phyloP scores from a whole-genome alignment of 164 flowering plant genomes.

The Aristolochia fimbriata region DNA sequence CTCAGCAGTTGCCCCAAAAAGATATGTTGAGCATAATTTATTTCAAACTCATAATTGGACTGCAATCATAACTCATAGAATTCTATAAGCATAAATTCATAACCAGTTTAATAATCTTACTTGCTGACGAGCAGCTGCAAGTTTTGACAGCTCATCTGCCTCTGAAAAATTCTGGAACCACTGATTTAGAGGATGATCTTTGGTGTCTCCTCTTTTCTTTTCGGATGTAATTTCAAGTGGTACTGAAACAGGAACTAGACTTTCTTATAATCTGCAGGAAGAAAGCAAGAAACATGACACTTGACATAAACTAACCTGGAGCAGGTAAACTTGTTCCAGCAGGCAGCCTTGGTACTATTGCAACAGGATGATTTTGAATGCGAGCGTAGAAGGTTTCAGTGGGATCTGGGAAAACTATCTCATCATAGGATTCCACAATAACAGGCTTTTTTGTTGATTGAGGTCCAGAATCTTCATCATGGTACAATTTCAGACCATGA shows the following conservation, averaged over 20 bases:
- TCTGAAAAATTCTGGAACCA: slow-evolving; percentile 86
- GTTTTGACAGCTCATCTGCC: slow-evolving; percentile 80
- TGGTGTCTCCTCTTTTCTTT: slow-evolving; percentile 54
- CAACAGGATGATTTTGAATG: slow-evolving; percentile 69
- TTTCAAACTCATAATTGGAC: too few species aligned
- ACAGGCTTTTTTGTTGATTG: slow-evolving; percentile 80
- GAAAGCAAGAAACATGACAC: neutral
- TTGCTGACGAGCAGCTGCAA: slow-evolving; percentile 86
- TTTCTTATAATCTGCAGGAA: too few species aligned
- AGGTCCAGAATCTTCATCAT: slow-evolving; percentile 77
- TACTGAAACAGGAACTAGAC: slow-evolving; percentile 11
- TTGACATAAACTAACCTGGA: slow-evolving; percentile 29
- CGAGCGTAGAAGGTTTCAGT: slow-evolving; percentile 63
- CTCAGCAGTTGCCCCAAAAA: too few species aligned
- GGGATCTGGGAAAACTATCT: slow-evolving; percentile 80
- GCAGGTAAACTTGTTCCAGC: slow-evolving; percentile 40
- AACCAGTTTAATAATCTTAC: slow-evolving; percentile 18
- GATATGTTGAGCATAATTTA: too few species aligned
- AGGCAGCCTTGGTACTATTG: slow-evolving; percentile 63
- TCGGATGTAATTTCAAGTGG: slow-evolving; percentile 27
- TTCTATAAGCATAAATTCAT: neutral
- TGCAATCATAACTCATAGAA: too few species aligned
- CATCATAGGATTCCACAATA: slow-evolving; percentile 77
- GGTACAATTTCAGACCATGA: slow-evolving; percentile 78
- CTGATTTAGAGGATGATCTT: slow-evolving; percentile 49